Base-by-base conservation (phyloP, 345 rosid species). In the Eutrema yunnanense region DNA sequence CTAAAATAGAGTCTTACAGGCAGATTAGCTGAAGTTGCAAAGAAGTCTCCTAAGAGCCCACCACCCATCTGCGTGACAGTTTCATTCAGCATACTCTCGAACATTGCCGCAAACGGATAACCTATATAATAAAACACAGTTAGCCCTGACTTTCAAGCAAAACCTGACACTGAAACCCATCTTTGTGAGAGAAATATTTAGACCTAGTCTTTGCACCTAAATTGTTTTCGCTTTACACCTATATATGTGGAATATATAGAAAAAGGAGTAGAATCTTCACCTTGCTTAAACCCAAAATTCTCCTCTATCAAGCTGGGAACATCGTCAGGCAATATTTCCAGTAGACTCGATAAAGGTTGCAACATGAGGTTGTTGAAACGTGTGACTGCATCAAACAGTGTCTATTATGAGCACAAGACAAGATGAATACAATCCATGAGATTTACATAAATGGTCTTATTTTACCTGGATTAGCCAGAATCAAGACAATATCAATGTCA, bases 381-480 rank as follows among this genome's bases (percentile, higher is more conserved):
- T 11, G 84, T 82, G 66, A 82, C 87, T 85, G 83, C 73, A 61
- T 4, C 50, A 78, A 66, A 66, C 55, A 67, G 8, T 27, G 61
- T 27, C 16, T 57, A 66, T 6, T 16, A 64, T 60, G 46, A 52
- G 38, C 61, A 48, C 19, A 48, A 6, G 49, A 36, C 2, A 43
- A 19, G 2, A 69, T 49, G 53, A 27, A 52, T 27, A 60, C 16
- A 40, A 9, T 49, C 14, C 33, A 29, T 50, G 60, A 59, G 32
- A 48, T 26, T 51, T 3, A 26, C 36, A 6, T 32, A 5, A 32
- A 4, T 48, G 19, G 6, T 67, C 29, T 33, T 3, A 9, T 46
- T 69, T 5, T 52, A 89, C 90, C 92, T 67, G 96, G 88, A 81
- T 89, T 89, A 61, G 88, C 84, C 53, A 88, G 57, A 53, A 88